Evolutionary conservation across 495 filamentous ascomycete genomes (phyloP), one percentile per base, ranked within the genome.

Genomic region (Hyaloscypha bicolor): DNA sequence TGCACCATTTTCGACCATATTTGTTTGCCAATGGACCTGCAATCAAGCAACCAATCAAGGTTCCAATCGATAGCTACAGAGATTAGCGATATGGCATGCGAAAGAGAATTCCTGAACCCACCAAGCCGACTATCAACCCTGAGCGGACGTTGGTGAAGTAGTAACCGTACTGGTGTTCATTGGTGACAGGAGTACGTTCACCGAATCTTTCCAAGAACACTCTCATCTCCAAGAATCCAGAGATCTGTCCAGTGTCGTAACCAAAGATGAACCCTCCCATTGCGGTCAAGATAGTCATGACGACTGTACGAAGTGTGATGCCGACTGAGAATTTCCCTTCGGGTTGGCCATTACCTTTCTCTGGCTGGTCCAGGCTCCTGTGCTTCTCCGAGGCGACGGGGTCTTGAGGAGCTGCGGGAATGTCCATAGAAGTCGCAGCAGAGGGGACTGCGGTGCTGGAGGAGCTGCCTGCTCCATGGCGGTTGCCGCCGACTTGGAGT

Each of bases 261-360:
- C 87, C 87, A 70, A 92, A 92, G 66, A 92, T 87, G 75, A 92
- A 89, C 68, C 90, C 90, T 73, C 90, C 90, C 81, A 92, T 88
- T 9, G 90, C 79, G 25, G 79, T 81, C 37, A 78, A 64, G 35
- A 68, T 69, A 22, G 77, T 74, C 69, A 80, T 76, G 51, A 80
- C 37, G 31, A 80, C 16, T n/a, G 69, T 87, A 68, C 91, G 89
- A 32, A 82, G 73, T 19, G 82, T 83, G n/a, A 82, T 32, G 4
- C 56, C 72, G 5, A 76, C 73, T 6, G 86, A 84, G 71, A 85
- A 84, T 48, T 70, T 65, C 2, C 52, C 32, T 6, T 22, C 52
- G 1, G n/a, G 60, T 16, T 48, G 35, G 31, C 37, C 52, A 21
- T 55, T 51, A 3, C 22, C 22, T 29, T 71, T 65, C 19, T 62